phyloP scores from a whole-genome alignment of 1,284 basidiomycete species.

The Heterobasidion occidentale region DNA sequence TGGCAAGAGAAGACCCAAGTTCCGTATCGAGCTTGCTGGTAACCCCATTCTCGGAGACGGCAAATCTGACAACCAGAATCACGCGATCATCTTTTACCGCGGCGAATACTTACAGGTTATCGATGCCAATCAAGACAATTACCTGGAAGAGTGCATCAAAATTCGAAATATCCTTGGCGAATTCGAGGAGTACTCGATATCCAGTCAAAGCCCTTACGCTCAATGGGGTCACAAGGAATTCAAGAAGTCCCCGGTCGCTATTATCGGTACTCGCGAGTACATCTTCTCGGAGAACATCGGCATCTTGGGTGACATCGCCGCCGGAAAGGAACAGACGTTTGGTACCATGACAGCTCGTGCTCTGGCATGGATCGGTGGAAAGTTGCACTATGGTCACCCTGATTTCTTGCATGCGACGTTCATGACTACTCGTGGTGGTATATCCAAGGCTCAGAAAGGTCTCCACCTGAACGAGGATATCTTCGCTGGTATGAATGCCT shows the following conservation, averaged over 20 bases:
- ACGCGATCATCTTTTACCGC: slow-evolving; percentile 98
- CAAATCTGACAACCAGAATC: slow-evolving; percentile 99
- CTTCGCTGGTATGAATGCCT: slow-evolving; percentile 99
- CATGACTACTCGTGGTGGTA: slow-evolving; percentile 98
- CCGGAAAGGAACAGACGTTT: slow-evolving; percentile 99
- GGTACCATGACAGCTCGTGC: slow-evolving; percentile 97
- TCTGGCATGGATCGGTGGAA: slow-evolving; percentile 96
- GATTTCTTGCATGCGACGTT: slow-evolving; percentile 99
- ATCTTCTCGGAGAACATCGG: slow-evolving; percentile 99
- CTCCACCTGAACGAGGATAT: slow-evolving; percentile 99
- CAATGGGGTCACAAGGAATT: slow-evolving; percentile 92
- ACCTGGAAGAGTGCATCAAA: slow-evolving; percentile 98
- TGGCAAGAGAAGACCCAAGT: slow-evolving; percentile 94
- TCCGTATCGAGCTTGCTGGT: slow-evolving; percentile 94
- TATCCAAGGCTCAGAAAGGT: slow-evolving; percentile 99
- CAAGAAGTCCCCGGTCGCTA: slow-evolving; percentile 87
- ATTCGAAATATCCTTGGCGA: slow-evolving; percentile 97
- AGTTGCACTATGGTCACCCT: slow-evolving; percentile 97
- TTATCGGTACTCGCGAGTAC: slow-evolving; percentile 98
- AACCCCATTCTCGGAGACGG: slow-evolving; percentile 99
- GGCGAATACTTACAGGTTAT: slow-evolving; percentile 99
- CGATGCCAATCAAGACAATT: slow-evolving; percentile 99
- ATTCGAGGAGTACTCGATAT: slow-evolving; percentile 93
- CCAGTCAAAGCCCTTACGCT: slow-evolving; percentile 92
- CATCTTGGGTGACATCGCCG: slow-evolving; percentile 97